Base-by-base conservation (phyloP, 495 filamentous ascomycete species). In the Aspergillus homomorphus region DNA sequence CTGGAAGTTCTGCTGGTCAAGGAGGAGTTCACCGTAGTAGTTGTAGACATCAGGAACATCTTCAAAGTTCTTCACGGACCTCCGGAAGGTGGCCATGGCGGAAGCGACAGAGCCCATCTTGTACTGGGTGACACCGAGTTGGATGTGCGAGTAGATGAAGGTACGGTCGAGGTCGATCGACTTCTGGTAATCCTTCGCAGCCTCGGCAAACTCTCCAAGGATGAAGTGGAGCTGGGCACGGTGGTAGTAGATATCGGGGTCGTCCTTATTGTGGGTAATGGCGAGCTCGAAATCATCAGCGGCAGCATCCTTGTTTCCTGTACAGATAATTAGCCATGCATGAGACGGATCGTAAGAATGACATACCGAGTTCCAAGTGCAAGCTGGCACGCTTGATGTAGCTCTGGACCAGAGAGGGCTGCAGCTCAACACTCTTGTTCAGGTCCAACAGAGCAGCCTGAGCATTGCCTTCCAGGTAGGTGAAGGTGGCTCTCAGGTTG, bases 141-240 rank as follows among this genome's bases (percentile, higher is more conserved):
- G 94, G 65, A 99, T 98, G 80, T 98, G 94, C 10, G 94, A 98
- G 82, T 95, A 98, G 78, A 98, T 98, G 74, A 98, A 98, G 55
- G 89, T 87, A 45, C 81, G 78, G 80, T 98, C 94, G 42, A 98
- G 84, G 65, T 98, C 94, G 69, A 98, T 99, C 19, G 94, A 98
- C 77, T 96, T 96, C 70, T 99, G 94, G 76, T 99, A 99, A 74
- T 99, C 94, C 77, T 94, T 96, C 21, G 93, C 92, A 14, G 94
- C 94, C 51, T 95, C 89, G 50, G 86, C 84, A 65, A 96, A 96
- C 73, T 98, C 92, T 20, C 87, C 84, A 52, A 96, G 87, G 70
- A 99, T 97, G 79, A 99, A 99, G 80, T 97, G 92, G 18, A 98
- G 86, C 76, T 99, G 94, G 20, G 94, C 94, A 61, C 94, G 92